phyloP scores from a whole-genome alignment of 345 rosid genomes.

The Eutrema japonicum region DNA sequence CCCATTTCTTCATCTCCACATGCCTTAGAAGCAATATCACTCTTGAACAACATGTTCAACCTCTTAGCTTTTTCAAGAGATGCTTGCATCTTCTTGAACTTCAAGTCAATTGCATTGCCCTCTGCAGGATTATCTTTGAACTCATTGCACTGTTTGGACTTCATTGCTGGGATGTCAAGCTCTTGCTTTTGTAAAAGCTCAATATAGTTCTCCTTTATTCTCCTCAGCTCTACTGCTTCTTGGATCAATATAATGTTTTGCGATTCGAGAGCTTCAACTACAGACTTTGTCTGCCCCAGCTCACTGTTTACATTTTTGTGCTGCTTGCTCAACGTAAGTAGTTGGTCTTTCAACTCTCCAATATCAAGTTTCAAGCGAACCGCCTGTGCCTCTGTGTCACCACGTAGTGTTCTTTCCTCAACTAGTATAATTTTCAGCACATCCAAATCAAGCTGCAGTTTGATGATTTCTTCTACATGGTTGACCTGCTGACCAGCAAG shows the following conservation, averaged over 20 bases:
- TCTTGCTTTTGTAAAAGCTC: constrained; percentile 63
- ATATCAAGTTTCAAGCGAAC: constrained; percentile 58
- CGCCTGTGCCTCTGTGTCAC: constrained; percentile 54
- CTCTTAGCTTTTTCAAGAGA: constrained; percentile 87
- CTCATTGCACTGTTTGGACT: constrained; percentile 58
- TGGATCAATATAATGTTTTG: constrained; percentile 68
- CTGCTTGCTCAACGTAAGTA: constrained; percentile 47
- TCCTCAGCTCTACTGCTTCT: constrained; percentile 69
- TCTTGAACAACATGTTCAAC: constrained; percentile 70
- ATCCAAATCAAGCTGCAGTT: constrained; percentile 88
- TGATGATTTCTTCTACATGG: constrained; percentile 64
- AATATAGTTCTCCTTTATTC: constrained; percentile 51
- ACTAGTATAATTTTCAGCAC: constrained; percentile 72
- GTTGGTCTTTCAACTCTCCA: constrained; percentile 48
- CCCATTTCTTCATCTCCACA: constrained; percentile 81
- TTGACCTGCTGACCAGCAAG: constrained; percentile 47
- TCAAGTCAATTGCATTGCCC: constrained; percentile 51
- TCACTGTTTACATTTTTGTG: constrained; percentile 54
- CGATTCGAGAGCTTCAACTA: constrained; percentile 82
- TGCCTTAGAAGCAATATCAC: constrained; percentile 60
- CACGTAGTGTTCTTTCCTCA: constrained; percentile 70
- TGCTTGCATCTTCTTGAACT: constrained; percentile 81
- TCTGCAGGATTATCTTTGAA: constrained; percentile 50
- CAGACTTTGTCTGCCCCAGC: constrained; percentile 65
- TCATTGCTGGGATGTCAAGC: constrained; percentile 57